Percentiles rank a stretch among this genome's conserved stretches.
phyloP scores from a whole-genome alignment of 202 grass and related monocot species.

The Bolboschoenoplectus hybrid region DNA sequence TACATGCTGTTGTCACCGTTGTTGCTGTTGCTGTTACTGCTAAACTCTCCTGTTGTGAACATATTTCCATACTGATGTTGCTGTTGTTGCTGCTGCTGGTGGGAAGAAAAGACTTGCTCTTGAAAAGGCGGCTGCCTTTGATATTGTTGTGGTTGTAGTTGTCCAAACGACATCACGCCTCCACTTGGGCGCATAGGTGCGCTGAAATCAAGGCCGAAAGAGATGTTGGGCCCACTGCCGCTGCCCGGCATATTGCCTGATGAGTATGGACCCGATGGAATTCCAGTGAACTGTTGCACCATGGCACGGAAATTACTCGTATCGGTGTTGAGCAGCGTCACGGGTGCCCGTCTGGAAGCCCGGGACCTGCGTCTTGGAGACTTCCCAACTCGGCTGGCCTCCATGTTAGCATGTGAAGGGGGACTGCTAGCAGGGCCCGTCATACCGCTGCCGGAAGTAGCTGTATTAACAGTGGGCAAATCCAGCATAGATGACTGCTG shows the following conservation, averaged over 20 bases:
- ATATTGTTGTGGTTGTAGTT: constrained; percentile 41
- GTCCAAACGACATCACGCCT: constrained; percentile 57
- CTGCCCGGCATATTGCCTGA: not conserved
- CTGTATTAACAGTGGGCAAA: constrained; percentile 44
- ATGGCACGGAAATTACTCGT: constrained; percentile 92
- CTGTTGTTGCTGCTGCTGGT: constrained; percentile 42
- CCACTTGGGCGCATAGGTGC: constrained; percentile 46
- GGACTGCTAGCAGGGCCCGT: constrained; percentile 40
- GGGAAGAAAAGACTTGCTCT: constrained; percentile 43
- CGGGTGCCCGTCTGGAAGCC: constrained; percentile 72
- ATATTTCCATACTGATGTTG: constrained; percentile 38
- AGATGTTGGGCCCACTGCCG: constrained; percentile 39
- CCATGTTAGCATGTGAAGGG: constrained; percentile 30
- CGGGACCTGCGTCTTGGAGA: constrained; percentile 55
- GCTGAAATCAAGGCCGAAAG: constrained; percentile 48
- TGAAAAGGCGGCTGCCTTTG: constrained; percentile 41
- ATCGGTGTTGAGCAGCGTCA: constrained; percentile 93
- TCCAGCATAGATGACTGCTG: not conserved
- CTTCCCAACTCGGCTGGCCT: constrained; percentile 63
- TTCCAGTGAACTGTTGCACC: constrained; percentile 99
- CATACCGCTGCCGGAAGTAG: constrained; percentile 43
- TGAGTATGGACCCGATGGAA: constrained; percentile 58
- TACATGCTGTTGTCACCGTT: constrained; percentile 45
- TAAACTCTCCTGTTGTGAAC: constrained; percentile 2
- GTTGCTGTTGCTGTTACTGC: not conserved